Evolutionary conservation across 2,329 filamentous ascomycete genomes (phyloP), one percentile per base, ranked within the genome.

Genomic region (Cercospora sojina): DNA sequence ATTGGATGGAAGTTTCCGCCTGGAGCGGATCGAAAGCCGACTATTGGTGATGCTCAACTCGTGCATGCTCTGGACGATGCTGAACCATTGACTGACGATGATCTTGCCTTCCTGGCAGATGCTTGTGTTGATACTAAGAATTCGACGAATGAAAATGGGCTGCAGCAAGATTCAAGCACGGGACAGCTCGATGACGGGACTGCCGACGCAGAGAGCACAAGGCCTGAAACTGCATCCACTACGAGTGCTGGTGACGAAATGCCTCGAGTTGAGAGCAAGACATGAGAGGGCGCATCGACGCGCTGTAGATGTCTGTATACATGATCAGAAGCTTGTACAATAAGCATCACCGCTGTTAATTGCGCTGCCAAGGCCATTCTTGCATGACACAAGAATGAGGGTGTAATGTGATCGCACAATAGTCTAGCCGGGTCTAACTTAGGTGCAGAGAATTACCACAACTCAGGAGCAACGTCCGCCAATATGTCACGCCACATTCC

Each of bases 401-500:
- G 35, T 7, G 7, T 38, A 5, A n/a, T 38, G 35, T 38, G 35
- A 38, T 38, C 13, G 35, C 13, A 38, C 13, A 12, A n/a, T 38
- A 38, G 13, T 38, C 35, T n/a, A 5, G 12, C 9, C 10, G 31
- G 10, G 10, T 32, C 31, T 32, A n/a, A n/a, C n/a, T n/a, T n/a
- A 38, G 32, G 32, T 12, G 32, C 32, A 38, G 32, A 38, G 32
- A n/a, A 38, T 38, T 38, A 38, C 35, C 35, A n/a, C 35, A n/a
- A n/a, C 35, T 67, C 61, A 64, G 49, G 49, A 62, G 49, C 61
- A 55, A 29, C 25, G 58, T 64, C 47, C 58, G 32, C 27, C 18
- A 56, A 67, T 41, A 67, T 38, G 61, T 67, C 62, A 62, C 65
- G 47, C 65, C 65, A 64, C 57, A 51, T 58, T 27, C 20, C 56